Evolutionary conservation across 1,139 yeast species (phyloP).

Genomic region (Diutina siamensis): DNA sequence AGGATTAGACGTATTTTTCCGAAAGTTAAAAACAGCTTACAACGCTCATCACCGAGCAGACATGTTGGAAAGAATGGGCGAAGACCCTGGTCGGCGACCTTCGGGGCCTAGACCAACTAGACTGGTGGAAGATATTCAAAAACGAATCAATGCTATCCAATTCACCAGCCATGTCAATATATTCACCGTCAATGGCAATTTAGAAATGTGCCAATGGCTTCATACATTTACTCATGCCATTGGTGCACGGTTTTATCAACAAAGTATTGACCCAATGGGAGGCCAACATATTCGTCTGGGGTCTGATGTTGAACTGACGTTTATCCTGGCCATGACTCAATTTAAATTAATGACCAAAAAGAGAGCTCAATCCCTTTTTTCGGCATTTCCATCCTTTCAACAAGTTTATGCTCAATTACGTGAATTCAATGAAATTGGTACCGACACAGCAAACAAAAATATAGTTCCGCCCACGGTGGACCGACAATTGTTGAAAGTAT

Average conservation of each 20-base stretch:
- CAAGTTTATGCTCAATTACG: background rate
- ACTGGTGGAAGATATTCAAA: background rate
- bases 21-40: background rate
- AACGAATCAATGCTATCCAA: background rate
- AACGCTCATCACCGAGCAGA: background rate
- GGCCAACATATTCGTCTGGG: background rate
- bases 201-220: background rate
- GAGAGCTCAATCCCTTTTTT: background rate
- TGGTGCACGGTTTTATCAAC: background rate
- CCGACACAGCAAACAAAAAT: background rate
- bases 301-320: background rate
- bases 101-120: background rate
- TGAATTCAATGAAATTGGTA: background rate
- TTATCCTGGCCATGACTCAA: slow-evolving; percentile 3
- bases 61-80: background rate
- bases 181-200: background rate
- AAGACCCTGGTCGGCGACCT: background rate
- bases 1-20: background rate
- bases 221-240: background rate
- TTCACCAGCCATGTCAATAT: background rate
- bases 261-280: background rate
- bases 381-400: background rate
- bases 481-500: background rate
- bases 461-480: slow-evolving; percentile 4
- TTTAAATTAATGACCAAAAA: background rate